Percentiles rank a stretch among this genome's conserved stretches.
Conservation (phyloP, 495 filamentous ascomycete species). For the Lentithecium fluviatile region DNA sequence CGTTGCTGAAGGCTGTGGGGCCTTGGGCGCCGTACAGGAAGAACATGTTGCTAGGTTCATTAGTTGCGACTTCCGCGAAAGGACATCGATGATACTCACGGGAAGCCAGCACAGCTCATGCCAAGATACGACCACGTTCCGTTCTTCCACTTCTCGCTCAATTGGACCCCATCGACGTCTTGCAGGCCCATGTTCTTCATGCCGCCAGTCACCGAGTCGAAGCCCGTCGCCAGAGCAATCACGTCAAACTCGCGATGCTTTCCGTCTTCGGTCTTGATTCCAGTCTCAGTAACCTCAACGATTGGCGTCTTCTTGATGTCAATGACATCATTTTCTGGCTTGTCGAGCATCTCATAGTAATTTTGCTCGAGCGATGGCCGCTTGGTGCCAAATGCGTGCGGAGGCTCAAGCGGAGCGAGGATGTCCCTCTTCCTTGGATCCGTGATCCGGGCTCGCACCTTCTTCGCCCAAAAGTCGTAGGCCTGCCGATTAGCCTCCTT, state of each 20-base stretch:
- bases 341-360: slow-evolving; percentile 55
- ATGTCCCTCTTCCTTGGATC: slow-evolving; percentile 50
- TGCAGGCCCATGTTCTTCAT: slow-evolving; percentile 52
- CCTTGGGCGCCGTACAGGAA: slow-evolving; percentile 53
- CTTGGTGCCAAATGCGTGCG: slow-evolving; percentile 53
- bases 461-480: slow-evolving; percentile 48
- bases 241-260: slow-evolving; percentile 51
- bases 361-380: slow-evolving; percentile 51
- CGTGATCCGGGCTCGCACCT: slow-evolving; percentile 48
- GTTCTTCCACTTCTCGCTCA: slow-evolving; percentile 51
- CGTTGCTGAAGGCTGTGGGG: slow-evolving; percentile 53
- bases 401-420: slow-evolving; percentile 50
- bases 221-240: slow-evolving; percentile 57
- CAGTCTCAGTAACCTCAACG: slow-evolving; percentile 43
- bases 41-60: slow-evolving; percentile 49
- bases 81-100: slow-evolving; percentile 28
- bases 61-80: background rate
- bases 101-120: slow-evolving; percentile 49
- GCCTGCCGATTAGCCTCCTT: slow-evolving; percentile 49
- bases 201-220: slow-evolving; percentile 54
- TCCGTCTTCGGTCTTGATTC: slow-evolving; percentile 48
- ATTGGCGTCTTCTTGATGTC: slow-evolving; percentile 50
- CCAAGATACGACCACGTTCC: slow-evolving; percentile 53
- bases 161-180: slow-evolving; percentile 45
- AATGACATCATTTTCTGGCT: slow-evolving; percentile 51